A percentile compares a stretch with the other conserved stretches of the same genome.
Evolutionary conservation across 306 rosid species (phyloP).

Genomic region (Arachis hypogaea): DNA sequence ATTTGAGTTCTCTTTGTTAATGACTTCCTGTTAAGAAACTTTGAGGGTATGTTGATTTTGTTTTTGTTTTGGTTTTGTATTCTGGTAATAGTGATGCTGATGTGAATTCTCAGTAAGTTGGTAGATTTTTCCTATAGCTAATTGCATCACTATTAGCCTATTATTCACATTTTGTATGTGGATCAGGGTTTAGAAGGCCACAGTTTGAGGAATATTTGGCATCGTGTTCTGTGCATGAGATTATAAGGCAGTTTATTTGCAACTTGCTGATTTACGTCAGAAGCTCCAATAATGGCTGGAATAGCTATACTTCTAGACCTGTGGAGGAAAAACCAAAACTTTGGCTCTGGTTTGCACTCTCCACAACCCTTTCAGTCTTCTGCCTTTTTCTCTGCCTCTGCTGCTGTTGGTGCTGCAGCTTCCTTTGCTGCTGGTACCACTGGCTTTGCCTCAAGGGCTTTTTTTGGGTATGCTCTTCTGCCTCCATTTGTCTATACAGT

Average conservation of each 20-base stretch:
- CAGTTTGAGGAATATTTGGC: background rate
- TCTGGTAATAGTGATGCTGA: background rate
- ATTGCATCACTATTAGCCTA: background rate
- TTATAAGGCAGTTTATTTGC: background rate
- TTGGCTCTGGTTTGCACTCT: slow-evolving; percentile 42
- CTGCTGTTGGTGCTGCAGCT: slow-evolving; percentile 55
- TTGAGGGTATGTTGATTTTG: background rate
- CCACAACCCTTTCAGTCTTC: slow-evolving; percentile 52
- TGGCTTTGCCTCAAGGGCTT: slow-evolving; percentile 63
- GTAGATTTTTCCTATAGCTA: background rate
- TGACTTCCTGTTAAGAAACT: too few relatives aligned
- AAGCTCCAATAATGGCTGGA: slow-evolving; percentile 66
- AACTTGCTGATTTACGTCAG: slow-evolving; percentile 8
- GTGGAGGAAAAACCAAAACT: slow-evolving; percentile 59
- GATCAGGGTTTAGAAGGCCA: background rate
- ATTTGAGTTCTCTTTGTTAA: too few relatives aligned
- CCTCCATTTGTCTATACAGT: background rate
- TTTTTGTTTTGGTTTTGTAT: background rate
- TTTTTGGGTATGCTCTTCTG: slow-evolving; percentile 59
- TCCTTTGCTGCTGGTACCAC: slow-evolving; percentile 57
- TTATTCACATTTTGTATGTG: background rate
- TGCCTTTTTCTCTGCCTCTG: slow-evolving; percentile 67
- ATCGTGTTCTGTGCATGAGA: background rate
- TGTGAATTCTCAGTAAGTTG: background rate
- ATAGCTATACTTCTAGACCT: slow-evolving; percentile 75